Base-by-base conservation (phyloP, 2,329 filamentous ascomycete genomes). In the Aspergillus aculeatus region DNA sequence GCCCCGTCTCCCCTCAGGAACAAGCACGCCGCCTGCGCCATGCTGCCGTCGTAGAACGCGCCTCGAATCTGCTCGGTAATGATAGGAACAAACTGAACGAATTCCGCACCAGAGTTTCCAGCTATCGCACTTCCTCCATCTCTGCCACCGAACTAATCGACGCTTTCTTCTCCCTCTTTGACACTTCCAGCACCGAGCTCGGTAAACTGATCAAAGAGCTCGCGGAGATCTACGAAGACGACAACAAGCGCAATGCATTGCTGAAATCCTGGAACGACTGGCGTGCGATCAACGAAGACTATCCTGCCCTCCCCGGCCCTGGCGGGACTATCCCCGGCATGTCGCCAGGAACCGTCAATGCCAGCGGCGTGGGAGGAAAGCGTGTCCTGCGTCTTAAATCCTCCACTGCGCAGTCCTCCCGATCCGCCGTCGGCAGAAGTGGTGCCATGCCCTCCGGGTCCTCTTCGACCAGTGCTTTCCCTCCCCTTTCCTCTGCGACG, bases 241-340 rank as follows among this genome's bases (percentile, higher is more conserved):
- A 89, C 53, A 73, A 75, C 19, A 96, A 96, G 72, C 86, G 86
- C 1, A 87, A 89, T 55, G 82, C 81, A 0, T 79, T 99, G 3
- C 84, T 92, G 26, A 89, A 89, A 68, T 91, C 93, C 1, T 97
- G 94, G 92, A 91, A 92, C 67, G 91, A 96, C 76, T 97, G 94
- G 91, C 91, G 91, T 50, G 92, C 92, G 41, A 95, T 96, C 77
- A 96, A 96, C 66, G 93, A 97, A 75, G 93, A 97, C 73, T 98
- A 97, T 67, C 94, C 94, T 0, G 91, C 90, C 1, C 81, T 98
- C 0, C 93, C 94, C 1, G 89, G 89, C 0, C 83, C 91, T 0
- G 84, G 85, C 57, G 89, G 89, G 54, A 85, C 89, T 76, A 83
- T 87, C 41, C 87, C 88, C 26, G 79, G 78, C 4, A 75, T 82